Percentiles rank a stretch among this genome's conserved stretches.
These are phyloP conservation scores for Friedmanniomyces simplex DNA, from an alignment of 495 filamentous ascomycete genomes.

Conservation along the genomic window DNA sequence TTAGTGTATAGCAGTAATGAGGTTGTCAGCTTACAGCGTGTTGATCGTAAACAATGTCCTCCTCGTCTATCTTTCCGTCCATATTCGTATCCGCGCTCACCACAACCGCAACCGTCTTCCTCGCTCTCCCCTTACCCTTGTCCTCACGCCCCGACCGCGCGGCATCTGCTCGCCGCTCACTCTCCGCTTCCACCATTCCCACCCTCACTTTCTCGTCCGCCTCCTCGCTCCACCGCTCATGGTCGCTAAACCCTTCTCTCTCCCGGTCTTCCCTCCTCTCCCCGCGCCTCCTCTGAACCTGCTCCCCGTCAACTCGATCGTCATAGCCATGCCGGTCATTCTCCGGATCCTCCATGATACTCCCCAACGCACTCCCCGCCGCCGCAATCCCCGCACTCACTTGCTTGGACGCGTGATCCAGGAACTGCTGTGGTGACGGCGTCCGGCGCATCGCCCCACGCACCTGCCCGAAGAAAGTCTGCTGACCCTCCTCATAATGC, in stretches of 20 bases:
- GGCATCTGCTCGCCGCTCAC: constrained; percentile 20
- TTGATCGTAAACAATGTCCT: constrained; percentile 50
- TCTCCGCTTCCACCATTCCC: constrained; percentile 18
- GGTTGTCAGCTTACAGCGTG: constrained; percentile 60
- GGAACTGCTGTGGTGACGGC: constrained; percentile 79
- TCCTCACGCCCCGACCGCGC: constrained; percentile 14
- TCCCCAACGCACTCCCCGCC: constrained; percentile 72
- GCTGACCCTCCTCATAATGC: constrained; percentile 32
- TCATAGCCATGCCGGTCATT: constrained; percentile 60
- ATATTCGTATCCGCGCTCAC: constrained; percentile 61
- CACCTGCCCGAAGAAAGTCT: constrained; percentile 61
- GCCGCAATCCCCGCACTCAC: constrained; percentile 72
- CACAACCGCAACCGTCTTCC: constrained; percentile 72
- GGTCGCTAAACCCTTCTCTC: constrained; percentile 23
- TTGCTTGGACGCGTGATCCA: constrained; percentile 65
- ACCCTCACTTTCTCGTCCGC: constrained; percentile 41
- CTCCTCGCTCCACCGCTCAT: constrained; percentile 79
- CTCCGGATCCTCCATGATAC: constrained; percentile 62
- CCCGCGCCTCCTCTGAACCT: constrained; percentile 7
- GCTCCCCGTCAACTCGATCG: constrained; percentile 48
- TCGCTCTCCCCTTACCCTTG: constrained; percentile 28
- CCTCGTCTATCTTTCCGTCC: constrained; percentile 39
- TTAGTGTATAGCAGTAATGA: neutral
- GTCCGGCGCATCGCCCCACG: constrained; percentile 75
- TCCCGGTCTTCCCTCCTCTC: constrained; percentile 10